phyloP scores from a whole-genome alignment of 768 basidiomycete genomes.

The Inosperma sp. region DNA sequence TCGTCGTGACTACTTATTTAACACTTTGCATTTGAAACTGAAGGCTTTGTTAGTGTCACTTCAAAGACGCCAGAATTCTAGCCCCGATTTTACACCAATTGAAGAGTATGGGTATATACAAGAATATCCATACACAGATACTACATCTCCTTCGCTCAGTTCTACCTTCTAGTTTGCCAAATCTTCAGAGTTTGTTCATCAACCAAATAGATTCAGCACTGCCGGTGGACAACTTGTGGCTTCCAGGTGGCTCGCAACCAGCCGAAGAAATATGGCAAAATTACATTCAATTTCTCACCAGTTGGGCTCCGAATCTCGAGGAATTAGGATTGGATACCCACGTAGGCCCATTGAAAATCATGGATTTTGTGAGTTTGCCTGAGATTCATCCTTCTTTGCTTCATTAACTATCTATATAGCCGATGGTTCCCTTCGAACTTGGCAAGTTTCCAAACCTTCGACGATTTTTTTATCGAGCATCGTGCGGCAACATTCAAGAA shows the following conservation, averaged over 20 bases:
- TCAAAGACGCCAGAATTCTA: slow-evolving; percentile 8
- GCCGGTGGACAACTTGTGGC: background rate
- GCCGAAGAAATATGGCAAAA: background rate
- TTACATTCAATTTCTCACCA: slow-evolving; percentile 13
- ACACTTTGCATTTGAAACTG: no score
- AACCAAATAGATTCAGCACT: slow-evolving; percentile 1
- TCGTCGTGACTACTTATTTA: no score
- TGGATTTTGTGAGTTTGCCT: no score
- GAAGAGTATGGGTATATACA: slow-evolving; percentile 6
- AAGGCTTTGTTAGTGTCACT: slow-evolving; percentile 4
- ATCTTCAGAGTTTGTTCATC: slow-evolving; percentile 14
- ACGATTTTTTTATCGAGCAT: background rate
- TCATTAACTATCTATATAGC: background rate
- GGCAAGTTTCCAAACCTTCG: background rate
- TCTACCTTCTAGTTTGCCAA: slow-evolving; percentile 14
- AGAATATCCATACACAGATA: slow-evolving; percentile 15
- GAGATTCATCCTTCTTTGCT: background rate
- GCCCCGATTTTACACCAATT: slow-evolving; percentile 11
- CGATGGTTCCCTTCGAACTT: background rate
- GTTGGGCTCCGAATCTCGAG: slow-evolving; percentile 13
- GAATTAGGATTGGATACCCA: slow-evolving; percentile 5
- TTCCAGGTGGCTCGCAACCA: slow-evolving; percentile 9
- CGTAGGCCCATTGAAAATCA: background rate
- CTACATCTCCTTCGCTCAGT: slow-evolving; percentile 18
- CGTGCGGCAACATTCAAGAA: background rate